Conservation (phyloP, 345 rosid genomes). For the Eucalyptus globulus region DNA sequence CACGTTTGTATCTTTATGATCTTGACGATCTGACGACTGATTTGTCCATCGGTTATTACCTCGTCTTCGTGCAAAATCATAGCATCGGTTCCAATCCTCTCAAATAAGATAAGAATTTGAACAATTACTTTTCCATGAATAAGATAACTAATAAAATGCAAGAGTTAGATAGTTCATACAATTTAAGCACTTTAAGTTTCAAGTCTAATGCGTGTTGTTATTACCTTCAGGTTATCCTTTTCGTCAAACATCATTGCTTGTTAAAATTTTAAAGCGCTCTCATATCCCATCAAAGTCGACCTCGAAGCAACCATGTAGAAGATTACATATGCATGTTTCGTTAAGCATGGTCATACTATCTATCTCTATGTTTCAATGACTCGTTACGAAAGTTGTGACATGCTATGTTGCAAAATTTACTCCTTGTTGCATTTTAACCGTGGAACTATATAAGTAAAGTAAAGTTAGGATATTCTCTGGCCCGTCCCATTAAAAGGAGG, state of each 20-base stretch:
- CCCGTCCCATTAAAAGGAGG: neutral
- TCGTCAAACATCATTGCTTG: neutral
- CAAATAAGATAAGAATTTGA: neutral
- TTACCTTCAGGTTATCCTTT: neutral
- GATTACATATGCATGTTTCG: neutral
- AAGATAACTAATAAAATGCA: neutral
- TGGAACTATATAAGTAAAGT: too few species aligned
- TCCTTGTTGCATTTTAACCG: neutral
- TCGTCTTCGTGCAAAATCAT: neutral
- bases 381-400: neutral
- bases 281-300: neutral
- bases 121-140: neutral
- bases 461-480: neutral
- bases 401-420: neutral
- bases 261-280: neutral
- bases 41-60: neutral
- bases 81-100: neutral
- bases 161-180: neutral
- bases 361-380: neutral
- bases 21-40: neutral
- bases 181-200: neutral
- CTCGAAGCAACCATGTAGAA: neutral
- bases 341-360: neutral
- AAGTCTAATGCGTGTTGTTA: neutral
- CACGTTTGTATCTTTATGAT: neutral